Evolutionary conservation across 208 protist species (phyloP).

Genomic region (Wallacemonas rigidus): DNA sequence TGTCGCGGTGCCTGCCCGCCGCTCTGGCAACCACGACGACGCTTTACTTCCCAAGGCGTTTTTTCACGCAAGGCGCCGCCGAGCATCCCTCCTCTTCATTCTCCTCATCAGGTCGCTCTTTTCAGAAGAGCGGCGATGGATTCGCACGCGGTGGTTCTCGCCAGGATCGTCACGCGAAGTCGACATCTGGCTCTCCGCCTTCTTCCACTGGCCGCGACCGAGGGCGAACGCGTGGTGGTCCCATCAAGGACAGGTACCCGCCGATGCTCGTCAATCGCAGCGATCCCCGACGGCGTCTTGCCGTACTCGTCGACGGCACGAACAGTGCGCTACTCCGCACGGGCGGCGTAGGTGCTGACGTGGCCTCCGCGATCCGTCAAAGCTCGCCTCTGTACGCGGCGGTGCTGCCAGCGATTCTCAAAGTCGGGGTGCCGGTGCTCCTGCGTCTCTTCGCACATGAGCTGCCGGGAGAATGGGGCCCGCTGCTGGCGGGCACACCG

Average conservation of each 20-base stretch:
- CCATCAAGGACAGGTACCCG: constrained; percentile 80
- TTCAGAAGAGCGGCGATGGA: neutral
- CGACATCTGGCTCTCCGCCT: neutral
- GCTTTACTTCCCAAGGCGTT: neutral
- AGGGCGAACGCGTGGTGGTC: constrained; percentile 24
- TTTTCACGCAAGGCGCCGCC: neutral
- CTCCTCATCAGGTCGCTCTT: neutral
- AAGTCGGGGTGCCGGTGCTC: constrained; percentile 80
- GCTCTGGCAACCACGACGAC: neutral
- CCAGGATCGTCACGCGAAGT: neutral
- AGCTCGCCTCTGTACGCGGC: constrained; percentile 47
- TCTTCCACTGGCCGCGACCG: neutral
- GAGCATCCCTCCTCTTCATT: neutral
- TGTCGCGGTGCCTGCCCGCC: neutral
- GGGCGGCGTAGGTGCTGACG: constrained; percentile 22
- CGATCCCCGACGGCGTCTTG: constrained; percentile 75
- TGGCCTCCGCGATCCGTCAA: neutral
- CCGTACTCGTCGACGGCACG: constrained; percentile 75
- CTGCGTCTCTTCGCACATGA: constrained; percentile 78
- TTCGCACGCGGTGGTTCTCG: constrained; percentile 4
- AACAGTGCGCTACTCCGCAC: constrained; percentile 49
- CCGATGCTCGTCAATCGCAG: constrained; percentile 55
- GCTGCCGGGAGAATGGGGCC: constrained; percentile 66
- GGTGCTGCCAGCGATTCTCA: constrained; percentile 61
- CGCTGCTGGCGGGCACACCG: constrained; percentile 31